Evolutionary conservation across 805 yeast genomes (phyloP), one percentile per base, ranked within the genome.

Genomic region (Candida montana): DNA sequence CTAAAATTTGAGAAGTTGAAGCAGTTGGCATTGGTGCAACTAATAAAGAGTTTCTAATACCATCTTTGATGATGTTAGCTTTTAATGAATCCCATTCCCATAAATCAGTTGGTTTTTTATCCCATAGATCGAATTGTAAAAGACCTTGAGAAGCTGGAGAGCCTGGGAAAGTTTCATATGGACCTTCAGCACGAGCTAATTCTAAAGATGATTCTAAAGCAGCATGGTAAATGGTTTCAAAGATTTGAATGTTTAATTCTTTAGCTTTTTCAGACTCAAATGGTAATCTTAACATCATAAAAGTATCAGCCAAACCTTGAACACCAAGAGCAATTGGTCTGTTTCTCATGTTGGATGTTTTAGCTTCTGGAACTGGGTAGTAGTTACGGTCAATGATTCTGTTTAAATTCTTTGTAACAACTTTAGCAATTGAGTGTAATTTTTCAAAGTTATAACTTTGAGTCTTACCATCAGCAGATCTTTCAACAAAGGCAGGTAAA

Each of bases 11-110:
- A 3, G 98, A 91, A 2, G 98, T 91, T 1, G 97, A 88, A 2
- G 98, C 98, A 15, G 98, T 91, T 33, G 98, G 98, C 98, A 91
- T 91, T 40, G 96, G 93, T 1, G 95, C 97, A 27, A 90, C 85
- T 15, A 90, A 62, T 42, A 91, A 66, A 5, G 97, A 91, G 68
- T 91, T 91, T 57, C 97, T 71, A 32, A 91, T 55, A 36, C 98
- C 98, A 55, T 77, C 64, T 47, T 65, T 62, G 39, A 65, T 65
- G 46, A 91, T 71, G 31, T 76, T 66, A 10, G 64, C 67, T 63
- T 83, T 88, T 53, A 88, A 63, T 7, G 63, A 48, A 49, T 77
- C 84, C 98, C 98, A 91, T 53, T 91, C 95, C 78, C 89, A 90
- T 47, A 87, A 68, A 27, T 72, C 77, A n/a, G 84, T 65, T 27